A percentile compares a stretch with the other conserved stretches of the same genome.
Conservation (phyloP, 306 rosid species). For the Oxytropis ochrocephala region DNA sequence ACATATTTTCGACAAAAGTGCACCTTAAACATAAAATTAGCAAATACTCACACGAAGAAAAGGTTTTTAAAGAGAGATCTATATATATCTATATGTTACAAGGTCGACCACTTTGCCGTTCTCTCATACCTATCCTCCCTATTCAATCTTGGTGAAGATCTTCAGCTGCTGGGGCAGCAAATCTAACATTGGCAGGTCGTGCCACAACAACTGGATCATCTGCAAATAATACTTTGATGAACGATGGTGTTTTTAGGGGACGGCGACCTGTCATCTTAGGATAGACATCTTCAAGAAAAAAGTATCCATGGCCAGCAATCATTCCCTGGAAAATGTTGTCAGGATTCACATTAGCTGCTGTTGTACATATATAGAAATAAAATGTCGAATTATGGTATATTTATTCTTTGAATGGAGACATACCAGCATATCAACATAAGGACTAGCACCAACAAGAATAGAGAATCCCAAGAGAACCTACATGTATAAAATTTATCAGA, state of each 20-base stretch:
- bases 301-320: conserved; percentile 97
- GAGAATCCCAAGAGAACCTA: conserved; percentile 95
- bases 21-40: conserved; percentile 16
- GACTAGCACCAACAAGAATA: conserved; percentile 93
- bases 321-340: conserved; percentile 58
- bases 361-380: background rate
- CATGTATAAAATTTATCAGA: background rate
- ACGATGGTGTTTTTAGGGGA: conserved; percentile 78
- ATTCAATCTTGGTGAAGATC: conserved; percentile 55
- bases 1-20: background rate
- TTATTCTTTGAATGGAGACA: conserved; percentile 12
- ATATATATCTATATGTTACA: conserved; percentile 45
- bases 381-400: background rate
- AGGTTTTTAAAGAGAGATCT: background rate
- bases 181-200: conserved; percentile 64
- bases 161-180: conserved; percentile 71
- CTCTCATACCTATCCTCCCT: background rate
- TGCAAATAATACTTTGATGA: conserved; percentile 80
- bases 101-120: conserved; percentile 18
- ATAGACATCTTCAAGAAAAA: conserved; percentile 89
- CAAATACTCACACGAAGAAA: conserved; percentile 26
- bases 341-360: background rate
- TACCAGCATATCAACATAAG: conserved; percentile 97
- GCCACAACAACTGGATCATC: conserved; percentile 88
- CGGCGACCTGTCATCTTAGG: conserved; percentile 87